A percentile compares a stretch with the other conserved stretches of the same genome.
phyloP scores from a whole-genome alignment of 306 rosid species.

The Boehmeria nivea region DNA sequence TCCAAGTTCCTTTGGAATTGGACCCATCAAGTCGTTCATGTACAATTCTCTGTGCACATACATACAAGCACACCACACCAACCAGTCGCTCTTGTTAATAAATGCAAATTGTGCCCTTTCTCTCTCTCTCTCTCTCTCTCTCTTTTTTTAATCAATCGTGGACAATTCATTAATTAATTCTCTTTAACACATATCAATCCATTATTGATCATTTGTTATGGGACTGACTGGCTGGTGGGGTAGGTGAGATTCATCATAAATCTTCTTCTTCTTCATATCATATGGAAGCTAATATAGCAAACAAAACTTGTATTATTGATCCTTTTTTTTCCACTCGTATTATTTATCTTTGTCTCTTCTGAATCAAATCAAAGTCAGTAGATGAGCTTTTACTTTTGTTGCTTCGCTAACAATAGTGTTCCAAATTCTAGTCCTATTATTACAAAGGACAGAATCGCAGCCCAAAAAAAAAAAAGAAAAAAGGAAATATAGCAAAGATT shows the following conservation, averaged over 20 bases:
- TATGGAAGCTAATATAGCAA: neutral
- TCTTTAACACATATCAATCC: neutral
- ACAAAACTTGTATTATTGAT: neutral
- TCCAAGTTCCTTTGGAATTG: constrained; percentile 68
- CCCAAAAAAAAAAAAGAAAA: neutral
- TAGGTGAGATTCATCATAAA: constrained; percentile 9
- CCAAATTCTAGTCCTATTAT: neutral
- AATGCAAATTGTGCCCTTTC: too few species aligned
- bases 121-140: too few species aligned
- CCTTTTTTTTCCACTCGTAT: neutral
- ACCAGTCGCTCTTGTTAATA: constrained; percentile 8
- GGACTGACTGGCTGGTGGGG: constrained; percentile 19
- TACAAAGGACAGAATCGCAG: too few species aligned
- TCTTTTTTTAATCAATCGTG: neutral
- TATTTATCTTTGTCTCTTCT: neutral
- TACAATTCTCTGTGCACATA: constrained; percentile 79
- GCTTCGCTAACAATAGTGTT: neutral
- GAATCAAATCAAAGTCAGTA: neutral
- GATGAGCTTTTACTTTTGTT: neutral
- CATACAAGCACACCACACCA: too few species aligned
- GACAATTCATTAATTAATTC: neutral
- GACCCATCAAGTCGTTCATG: constrained; percentile 59
- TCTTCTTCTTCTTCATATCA: neutral
- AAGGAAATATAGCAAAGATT: neutral
- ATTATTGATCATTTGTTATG: constrained; percentile 1